Evolutionary conservation across 192 early-diverging fungal genomes (phyloP).

Genomic region (Geranomyces variabilis): DNA sequence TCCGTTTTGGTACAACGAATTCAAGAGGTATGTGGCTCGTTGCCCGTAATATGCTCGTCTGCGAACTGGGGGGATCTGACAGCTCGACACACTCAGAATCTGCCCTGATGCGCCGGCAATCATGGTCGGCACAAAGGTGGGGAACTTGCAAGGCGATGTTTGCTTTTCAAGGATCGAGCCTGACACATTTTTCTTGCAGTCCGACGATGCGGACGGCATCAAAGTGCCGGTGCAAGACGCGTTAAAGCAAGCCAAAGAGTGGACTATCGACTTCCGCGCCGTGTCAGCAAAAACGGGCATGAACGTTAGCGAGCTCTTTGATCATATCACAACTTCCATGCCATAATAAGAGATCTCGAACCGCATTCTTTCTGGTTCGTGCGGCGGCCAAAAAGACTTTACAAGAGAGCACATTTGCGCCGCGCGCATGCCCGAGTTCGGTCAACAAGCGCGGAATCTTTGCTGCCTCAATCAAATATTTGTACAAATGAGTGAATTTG

Average conservation of each 20-base stretch:
- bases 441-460: too few species aligned
- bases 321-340: conserved; percentile 16
- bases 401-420: too few species aligned
- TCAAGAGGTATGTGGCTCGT: conserved; percentile 47
- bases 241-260: conserved; percentile 58
- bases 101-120: conserved; percentile 49
- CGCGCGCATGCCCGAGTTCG: too few species aligned
- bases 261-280: conserved; percentile 53
- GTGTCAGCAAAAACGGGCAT: conserved; percentile 58
- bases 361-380: too few species aligned
- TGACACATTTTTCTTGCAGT: conserved; percentile 18
- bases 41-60: too few species aligned
- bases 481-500: too few species aligned
- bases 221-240: conserved; percentile 53
- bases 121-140: conserved; percentile 55
- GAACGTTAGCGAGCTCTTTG: conserved; percentile 58
- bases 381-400: too few species aligned
- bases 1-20: conserved; percentile 62
- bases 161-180: background rate
- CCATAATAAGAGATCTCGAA: too few species aligned
- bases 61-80: background rate
- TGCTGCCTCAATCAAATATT: too few species aligned
- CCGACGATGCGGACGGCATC: conserved; percentile 56
- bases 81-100: conserved; percentile 28
- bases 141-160: background rate